These are phyloP conservation scores for Darksidea phi DNA, from an alignment of 495 filamentous ascomycete species.

Conservation along the genomic window DNA sequence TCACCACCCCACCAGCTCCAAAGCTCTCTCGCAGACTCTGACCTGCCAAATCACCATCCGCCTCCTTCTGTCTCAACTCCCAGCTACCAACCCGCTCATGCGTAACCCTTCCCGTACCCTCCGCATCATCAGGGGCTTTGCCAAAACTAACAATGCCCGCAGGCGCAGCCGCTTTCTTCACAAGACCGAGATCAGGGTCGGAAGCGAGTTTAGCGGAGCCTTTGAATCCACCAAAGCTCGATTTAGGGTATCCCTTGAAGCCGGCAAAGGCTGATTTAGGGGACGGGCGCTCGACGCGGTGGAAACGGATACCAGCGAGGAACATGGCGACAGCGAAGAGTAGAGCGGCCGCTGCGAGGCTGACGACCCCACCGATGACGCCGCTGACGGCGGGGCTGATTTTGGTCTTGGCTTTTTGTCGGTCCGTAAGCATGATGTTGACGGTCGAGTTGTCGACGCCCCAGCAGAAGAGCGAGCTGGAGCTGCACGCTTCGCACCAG, in stretches of 20 bases:
- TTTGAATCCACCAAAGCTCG: slow-evolving; percentile 40
- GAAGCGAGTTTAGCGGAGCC: slow-evolving; percentile 41
- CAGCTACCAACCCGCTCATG: slow-evolving; percentile 45
- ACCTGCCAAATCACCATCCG: slow-evolving; percentile 14
- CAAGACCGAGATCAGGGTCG: slow-evolving; percentile 39
- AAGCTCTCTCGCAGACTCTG: slow-evolving; percentile 34
- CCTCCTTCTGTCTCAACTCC: slow-evolving; percentile 43
- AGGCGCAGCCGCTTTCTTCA: slow-evolving; percentile 31
- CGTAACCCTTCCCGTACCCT: slow-evolving; percentile 8
- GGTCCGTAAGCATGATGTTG: neutral
- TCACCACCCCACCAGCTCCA: slow-evolving; percentile 34
- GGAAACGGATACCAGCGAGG: slow-evolving; percentile 44
- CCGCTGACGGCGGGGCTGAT: slow-evolving; percentile 39
- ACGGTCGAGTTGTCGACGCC: slow-evolving; percentile 32
- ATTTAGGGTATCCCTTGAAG: slow-evolving; percentile 41
- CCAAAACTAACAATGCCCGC: slow-evolving; percentile 34
- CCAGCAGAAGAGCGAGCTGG: slow-evolving; percentile 59
- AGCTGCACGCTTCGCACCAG: slow-evolving; percentile 69
- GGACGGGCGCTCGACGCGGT: slow-evolving; percentile 20
- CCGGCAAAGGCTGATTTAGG: slow-evolving; percentile 33
- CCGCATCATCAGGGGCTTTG: neutral
- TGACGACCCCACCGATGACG: slow-evolving; percentile 42
- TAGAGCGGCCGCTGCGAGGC: slow-evolving; percentile 36
- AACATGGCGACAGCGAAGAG: slow-evolving; percentile 39
- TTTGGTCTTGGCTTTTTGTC: neutral